phyloP scores from a whole-genome alignment of 2,329 filamentous ascomycete genomes.

The Xylariales sp. region DNA sequence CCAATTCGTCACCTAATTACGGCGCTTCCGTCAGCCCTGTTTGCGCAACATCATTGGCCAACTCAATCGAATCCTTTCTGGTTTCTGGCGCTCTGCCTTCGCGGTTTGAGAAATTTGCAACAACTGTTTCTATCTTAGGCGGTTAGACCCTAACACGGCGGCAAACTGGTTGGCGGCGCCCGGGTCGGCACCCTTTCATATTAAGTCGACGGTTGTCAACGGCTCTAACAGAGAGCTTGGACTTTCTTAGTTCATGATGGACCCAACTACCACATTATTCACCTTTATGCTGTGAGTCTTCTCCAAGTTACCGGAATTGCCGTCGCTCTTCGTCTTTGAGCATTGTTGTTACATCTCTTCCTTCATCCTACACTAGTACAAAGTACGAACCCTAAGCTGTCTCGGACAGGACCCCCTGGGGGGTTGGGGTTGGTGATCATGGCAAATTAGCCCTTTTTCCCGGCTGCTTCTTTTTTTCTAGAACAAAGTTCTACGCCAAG shows the following conservation, averaged over 20 bases:
- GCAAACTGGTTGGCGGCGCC: constrained; percentile 23
- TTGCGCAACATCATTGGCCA: constrained; percentile 41
- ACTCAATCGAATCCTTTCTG: constrained; percentile 14
- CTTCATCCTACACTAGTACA: constrained; percentile 35
- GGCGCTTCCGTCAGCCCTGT: constrained; percentile 44
- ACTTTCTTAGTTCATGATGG: constrained; percentile 55
- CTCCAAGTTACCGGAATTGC: constrained; percentile 37
- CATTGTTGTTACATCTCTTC: constrained; percentile 12
- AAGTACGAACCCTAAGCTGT: constrained; percentile 19
- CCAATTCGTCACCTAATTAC: constrained; percentile 34
- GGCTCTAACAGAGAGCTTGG: not conserved
- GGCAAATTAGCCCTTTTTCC: constrained; percentile 32
- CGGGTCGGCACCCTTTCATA: constrained; percentile 25
- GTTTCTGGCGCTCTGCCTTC: constrained; percentile 26
- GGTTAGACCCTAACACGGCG: constrained; percentile 29
- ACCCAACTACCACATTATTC: constrained; percentile 73
- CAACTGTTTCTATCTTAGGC: constrained; percentile 32
- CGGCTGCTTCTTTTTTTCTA: constrained; percentile 34
- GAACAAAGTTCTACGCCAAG: constrained; percentile 36
- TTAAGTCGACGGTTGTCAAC: constrained; percentile 15
- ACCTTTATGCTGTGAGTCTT: constrained; percentile 75
- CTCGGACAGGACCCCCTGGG: constrained; percentile 9
- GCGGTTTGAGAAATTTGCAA: constrained; percentile 21
- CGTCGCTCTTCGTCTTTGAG: constrained; percentile 25
- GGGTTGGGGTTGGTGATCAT: too few relatives aligned